Conservation (phyloP, 2,329 filamentous ascomycete genomes). For the Domatiomyces catenatus region DNA sequence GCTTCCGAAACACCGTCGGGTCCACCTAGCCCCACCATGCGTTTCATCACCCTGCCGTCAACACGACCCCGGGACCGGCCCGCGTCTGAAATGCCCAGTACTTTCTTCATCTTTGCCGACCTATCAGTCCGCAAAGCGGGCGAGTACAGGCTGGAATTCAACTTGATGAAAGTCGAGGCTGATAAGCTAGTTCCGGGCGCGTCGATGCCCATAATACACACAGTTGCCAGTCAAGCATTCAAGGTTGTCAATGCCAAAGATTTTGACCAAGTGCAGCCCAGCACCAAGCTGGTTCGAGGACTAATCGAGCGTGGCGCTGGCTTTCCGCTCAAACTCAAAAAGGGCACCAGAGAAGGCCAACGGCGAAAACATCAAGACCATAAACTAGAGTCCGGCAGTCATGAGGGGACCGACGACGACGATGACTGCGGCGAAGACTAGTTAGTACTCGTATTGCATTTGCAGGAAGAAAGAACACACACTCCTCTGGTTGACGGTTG, state of each 20-base stretch:
- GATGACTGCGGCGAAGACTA: constrained; percentile 1
- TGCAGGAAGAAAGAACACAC: not conserved
- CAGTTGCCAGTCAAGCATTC: constrained; percentile 12
- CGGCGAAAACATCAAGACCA: constrained; percentile 5
- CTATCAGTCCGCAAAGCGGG: constrained; percentile 32
- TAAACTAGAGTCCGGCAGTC: constrained; percentile 8
- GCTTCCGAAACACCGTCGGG: constrained; percentile 1
- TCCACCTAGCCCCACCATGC: constrained; percentile 9
- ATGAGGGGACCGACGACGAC: constrained; percentile 3
- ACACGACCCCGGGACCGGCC: not conserved
- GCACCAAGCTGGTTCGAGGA: constrained; percentile 16
- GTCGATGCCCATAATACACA: constrained; percentile 6
- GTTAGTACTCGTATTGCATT: not conserved
- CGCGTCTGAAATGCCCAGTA: constrained; percentile 20
- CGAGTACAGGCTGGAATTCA: constrained; percentile 30
- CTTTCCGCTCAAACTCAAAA: constrained; percentile 17
- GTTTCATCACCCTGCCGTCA: constrained; percentile 6
- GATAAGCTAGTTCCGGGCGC: constrained; percentile 3
- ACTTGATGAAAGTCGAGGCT: constrained; percentile 26
- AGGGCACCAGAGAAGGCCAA: constrained; percentile 14
- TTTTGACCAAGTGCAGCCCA: constrained; percentile 17
- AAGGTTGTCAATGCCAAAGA: constrained; percentile 18
- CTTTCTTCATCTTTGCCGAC: constrained; percentile 35
- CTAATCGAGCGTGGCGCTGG: constrained; percentile 15
- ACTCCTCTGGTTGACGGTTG: too few relatives aligned